Conservation (phyloP, 805 yeast genomes). For the Candida ponderosae region DNA sequence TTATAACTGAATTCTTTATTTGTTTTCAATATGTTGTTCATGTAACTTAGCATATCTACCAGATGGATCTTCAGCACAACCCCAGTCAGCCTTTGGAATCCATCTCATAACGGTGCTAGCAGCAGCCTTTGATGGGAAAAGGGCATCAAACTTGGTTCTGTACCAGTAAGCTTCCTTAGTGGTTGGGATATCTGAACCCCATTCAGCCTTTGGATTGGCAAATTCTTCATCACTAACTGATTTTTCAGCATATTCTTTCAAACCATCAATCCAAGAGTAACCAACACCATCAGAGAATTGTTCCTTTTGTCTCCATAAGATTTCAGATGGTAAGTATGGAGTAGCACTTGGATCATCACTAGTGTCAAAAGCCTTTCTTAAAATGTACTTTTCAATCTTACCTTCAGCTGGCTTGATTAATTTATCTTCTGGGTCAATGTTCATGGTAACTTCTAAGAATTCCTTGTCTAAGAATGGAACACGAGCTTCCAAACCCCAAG, state of each 20-base stretch:
- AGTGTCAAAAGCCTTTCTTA: conserved; percentile 97
- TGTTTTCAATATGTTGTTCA: conserved; percentile 50
- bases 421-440: conserved; percentile 91
- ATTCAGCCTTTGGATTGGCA: conserved; percentile 84
- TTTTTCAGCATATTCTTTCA: conserved; percentile 90
- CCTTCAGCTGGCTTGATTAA: conserved; percentile 66
- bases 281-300: conserved; percentile 99
- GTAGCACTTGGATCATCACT: conserved; percentile 65
- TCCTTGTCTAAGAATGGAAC: conserved; percentile 97
- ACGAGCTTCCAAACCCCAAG: conserved; percentile 99
- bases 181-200: conserved; percentile 94
- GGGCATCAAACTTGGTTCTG: conserved; percentile 91
- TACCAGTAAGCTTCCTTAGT: conserved; percentile 99
- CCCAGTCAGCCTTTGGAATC: conserved; percentile 99
- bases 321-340: conserved; percentile 94
- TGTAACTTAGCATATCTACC: conserved; percentile 95
- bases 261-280: conserved; percentile 97
- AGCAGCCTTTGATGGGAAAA: conserved; percentile 87
- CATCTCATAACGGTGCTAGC: conserved; percentile 98
- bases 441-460: conserved; percentile 88
- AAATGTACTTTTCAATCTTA: conserved; percentile 86
- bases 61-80: conserved; percentile 97
- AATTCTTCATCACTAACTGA: conserved; percentile 85
- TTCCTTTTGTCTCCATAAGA: conserved; percentile 99
- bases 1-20: too few relatives aligned